Evolutionary conservation across 2,329 filamentous ascomycete species (phyloP).

Genomic region (Sporothrix luriei): DNA sequence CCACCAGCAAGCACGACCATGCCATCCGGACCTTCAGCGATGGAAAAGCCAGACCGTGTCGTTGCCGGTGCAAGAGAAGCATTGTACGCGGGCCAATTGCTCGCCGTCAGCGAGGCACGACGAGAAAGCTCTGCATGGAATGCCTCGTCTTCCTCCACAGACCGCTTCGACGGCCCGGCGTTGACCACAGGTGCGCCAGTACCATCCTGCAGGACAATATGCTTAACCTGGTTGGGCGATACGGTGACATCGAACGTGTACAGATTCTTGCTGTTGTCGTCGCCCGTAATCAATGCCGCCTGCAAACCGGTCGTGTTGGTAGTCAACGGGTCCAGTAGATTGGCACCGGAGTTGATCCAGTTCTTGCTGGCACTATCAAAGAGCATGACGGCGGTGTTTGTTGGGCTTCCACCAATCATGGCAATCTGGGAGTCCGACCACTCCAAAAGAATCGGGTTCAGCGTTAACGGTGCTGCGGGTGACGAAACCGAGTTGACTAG

Average conservation of each 20-base stretch:
- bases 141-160: conserved; percentile 11
- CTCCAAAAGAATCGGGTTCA: conserved; percentile 70
- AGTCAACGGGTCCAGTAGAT: conserved; percentile 62
- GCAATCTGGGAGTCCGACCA: conserved; percentile 73
- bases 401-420: conserved; percentile 71
- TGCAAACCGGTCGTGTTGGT: conserved; percentile 61
- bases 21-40: conserved; percentile 68
- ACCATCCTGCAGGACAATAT: conserved; percentile 66
- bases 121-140: neutral
- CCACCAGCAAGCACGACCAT: conserved; percentile 80
- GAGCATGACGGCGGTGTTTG: conserved; percentile 69
- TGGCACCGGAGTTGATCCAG: conserved; percentile 71
- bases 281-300: conserved; percentile 67
- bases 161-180: conserved; percentile 31
- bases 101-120: conserved; percentile 53
- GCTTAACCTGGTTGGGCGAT: conserved; percentile 73
- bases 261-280: conserved; percentile 76
- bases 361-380: conserved; percentile 62
- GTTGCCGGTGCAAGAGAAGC: conserved; percentile 67
- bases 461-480: conserved; percentile 59
- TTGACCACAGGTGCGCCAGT: conserved; percentile 58
- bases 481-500: conserved; percentile 60
- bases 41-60: conserved; percentile 67
- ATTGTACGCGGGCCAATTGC: conserved; percentile 79
- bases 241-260: conserved; percentile 75